These are phyloP conservation scores for Penicillium herquei DNA, from an alignment of 495 filamentous ascomycete genomes.

Conservation along the genomic window DNA sequence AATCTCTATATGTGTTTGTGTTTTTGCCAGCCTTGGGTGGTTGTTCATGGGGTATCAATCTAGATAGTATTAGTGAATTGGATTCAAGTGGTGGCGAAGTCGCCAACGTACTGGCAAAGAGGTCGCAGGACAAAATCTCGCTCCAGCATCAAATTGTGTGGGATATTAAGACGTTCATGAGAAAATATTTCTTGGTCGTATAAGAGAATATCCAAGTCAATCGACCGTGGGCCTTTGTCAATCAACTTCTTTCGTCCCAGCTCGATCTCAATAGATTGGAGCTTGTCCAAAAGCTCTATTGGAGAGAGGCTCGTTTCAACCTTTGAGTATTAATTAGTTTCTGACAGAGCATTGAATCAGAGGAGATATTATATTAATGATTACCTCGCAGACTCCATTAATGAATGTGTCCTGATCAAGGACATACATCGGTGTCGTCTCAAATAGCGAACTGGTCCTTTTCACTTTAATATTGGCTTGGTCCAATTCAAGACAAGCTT, in stretches of 20 bases:
- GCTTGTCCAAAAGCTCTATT: constrained; percentile 67
- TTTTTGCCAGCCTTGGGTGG: constrained; percentile 39
- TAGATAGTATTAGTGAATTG: constrained; percentile 19
- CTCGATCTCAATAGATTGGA: constrained; percentile 77
- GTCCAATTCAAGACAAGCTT: constrained; percentile 75
- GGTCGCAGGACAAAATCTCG: constrained; percentile 91
- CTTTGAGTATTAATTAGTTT: constrained; percentile 41
- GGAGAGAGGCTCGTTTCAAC: constrained; percentile 78
- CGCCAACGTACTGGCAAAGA: constrained; percentile 67
- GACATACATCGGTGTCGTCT: constrained; percentile 96
- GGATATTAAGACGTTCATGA: constrained; percentile 73
- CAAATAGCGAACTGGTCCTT: constrained; percentile 84
- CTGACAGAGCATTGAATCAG: background rate
- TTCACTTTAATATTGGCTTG: constrained; percentile 66
- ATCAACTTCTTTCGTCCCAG: constrained; percentile 81
- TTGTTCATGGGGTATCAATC: constrained; percentile 61
- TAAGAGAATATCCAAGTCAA: constrained; percentile 91
- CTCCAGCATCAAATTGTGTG: constrained; percentile 83
- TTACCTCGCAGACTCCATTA: constrained; percentile 91
- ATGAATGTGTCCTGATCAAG: constrained; percentile 83
- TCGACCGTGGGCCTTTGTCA: constrained; percentile 89
- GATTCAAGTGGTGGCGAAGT: background rate
- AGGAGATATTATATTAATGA: background rate
- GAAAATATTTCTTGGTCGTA: constrained; percentile 69
- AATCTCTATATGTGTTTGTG: constrained; percentile 38